Evolutionary conservation across 2,329 filamentous ascomycete species (phyloP).

Genomic region (Aspergillus persii): DNA sequence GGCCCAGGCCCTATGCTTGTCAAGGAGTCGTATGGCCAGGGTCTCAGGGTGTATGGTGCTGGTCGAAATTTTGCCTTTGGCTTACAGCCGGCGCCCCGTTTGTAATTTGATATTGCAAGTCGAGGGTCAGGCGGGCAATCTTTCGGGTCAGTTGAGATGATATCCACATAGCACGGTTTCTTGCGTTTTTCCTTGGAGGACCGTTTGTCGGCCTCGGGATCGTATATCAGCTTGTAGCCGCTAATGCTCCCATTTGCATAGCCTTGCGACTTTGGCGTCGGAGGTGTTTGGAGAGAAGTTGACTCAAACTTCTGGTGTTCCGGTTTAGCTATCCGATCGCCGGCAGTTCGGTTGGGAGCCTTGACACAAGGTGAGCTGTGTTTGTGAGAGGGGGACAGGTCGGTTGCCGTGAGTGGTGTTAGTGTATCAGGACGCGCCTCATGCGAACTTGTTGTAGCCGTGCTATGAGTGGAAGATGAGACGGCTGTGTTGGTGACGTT

Average conservation of each 20-base stretch:
- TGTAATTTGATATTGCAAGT: slow-evolving; percentile 64
- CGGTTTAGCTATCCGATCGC: slow-evolving; percentile 25
- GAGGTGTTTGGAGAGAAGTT: slow-evolving; percentile 44
- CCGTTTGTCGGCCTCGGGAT: slow-evolving; percentile 61
- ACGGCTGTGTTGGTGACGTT: slow-evolving; percentile 71
- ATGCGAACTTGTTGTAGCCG: slow-evolving; percentile 56
- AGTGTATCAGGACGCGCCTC: slow-evolving; percentile 53
- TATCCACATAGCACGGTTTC: slow-evolving; percentile 53
- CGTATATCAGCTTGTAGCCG: slow-evolving; percentile 60
- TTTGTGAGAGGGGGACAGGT: slow-evolving; percentile 62
- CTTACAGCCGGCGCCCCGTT: slow-evolving; percentile 61
- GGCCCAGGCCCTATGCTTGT: slow-evolving; percentile 87
- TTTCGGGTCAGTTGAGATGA: slow-evolving; percentile 53
- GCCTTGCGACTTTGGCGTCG: slow-evolving; percentile 49
- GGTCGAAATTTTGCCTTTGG: slow-evolving; percentile 68
- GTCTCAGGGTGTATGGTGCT: slow-evolving; percentile 75
- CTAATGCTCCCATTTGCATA: slow-evolving; percentile 52
- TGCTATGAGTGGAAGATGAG: slow-evolving; percentile 63
- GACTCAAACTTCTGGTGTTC: slow-evolving; percentile 30
- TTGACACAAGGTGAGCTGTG: slow-evolving; percentile 52
- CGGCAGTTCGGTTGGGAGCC: slow-evolving; percentile 31
- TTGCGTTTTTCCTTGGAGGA: slow-evolving; percentile 55
- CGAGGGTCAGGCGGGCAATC: slow-evolving; percentile 78
- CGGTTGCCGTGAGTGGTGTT: slow-evolving; percentile 65
- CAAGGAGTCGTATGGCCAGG: slow-evolving; percentile 76